A percentile compares a stretch with the other conserved stretches of the same genome.
Evolutionary conservation across 108 stramenopile genomes (phyloP).

Genomic region (Asterionellopsis glacialis): DNA sequence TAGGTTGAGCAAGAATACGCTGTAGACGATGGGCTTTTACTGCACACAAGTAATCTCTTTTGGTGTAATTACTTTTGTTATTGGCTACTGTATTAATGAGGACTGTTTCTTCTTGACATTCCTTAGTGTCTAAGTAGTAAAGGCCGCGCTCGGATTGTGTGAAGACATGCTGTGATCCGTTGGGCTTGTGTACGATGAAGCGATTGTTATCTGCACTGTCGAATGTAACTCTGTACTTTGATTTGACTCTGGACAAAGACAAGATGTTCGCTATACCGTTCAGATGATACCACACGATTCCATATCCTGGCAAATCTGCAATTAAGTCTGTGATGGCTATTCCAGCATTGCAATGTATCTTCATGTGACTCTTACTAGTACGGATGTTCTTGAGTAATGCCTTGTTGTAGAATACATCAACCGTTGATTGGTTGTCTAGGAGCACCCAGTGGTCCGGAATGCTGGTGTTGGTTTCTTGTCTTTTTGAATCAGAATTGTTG

Average conservation of each 20-base stretch:
- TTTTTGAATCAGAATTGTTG: no score
- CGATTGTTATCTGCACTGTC: slow-evolving; percentile 13
- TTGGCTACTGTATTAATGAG: no score
- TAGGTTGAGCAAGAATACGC: no score
- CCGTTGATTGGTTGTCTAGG: slow-evolving; percentile 37
- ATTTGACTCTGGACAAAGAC: slow-evolving; percentile 15
- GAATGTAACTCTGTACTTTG: slow-evolving; percentile 18
- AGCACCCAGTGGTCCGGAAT: no score
- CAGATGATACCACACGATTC: slow-evolving; percentile 35
- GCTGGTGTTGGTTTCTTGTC: no score
- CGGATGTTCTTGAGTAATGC: slow-evolving; percentile 17
- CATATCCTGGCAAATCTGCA: slow-evolving; percentile 21
- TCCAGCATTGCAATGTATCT: slow-evolving; percentile 26
- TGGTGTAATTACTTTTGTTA: no score
- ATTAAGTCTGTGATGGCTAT: not conserved
- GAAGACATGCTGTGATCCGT: not conserved
- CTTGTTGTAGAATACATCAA: slow-evolving; percentile 32
- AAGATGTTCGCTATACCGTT: slow-evolving; percentile 41
- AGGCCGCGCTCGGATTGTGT: no score
- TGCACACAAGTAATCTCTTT: no score
- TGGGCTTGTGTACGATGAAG: slow-evolving; percentile 8
- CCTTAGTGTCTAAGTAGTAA: slow-evolving; percentile 1
- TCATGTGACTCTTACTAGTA: not conserved
- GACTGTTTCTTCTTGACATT: not conserved
- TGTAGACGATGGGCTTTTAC: no score